Evolutionary conservation across 2,329 filamentous ascomycete species (phyloP).

Genomic region (Hymenoscyphus occultus): DNA sequence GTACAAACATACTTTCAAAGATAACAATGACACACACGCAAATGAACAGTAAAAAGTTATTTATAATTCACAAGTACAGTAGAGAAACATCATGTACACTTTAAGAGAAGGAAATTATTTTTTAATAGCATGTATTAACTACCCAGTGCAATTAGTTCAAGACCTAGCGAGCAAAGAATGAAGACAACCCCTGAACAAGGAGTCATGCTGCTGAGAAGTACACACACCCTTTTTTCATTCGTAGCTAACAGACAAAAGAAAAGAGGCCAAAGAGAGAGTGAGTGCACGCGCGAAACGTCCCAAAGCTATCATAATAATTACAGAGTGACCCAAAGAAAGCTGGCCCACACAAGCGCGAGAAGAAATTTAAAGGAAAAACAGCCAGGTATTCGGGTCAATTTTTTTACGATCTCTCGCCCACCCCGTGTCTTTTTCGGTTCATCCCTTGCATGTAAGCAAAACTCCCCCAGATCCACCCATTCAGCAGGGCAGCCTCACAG

Average conservation of each 20-base stretch:
- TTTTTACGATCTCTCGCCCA: constrained; percentile 27
- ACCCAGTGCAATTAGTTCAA: constrained; percentile 5
- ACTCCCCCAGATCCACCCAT: constrained; percentile 29
- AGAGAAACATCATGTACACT: background rate
- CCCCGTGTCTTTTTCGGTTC: constrained; percentile 22
- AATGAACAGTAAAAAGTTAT: no score
- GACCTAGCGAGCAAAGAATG: background rate
- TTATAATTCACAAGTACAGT: no score
- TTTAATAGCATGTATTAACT: constrained; percentile 4
- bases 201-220: constrained; percentile 8
- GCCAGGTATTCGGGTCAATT: constrained; percentile 22
- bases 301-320: constrained; percentile 36
- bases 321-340: constrained; percentile 31
- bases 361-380: constrained; percentile 20
- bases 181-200: background rate
- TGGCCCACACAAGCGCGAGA: constrained; percentile 15
- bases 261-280: constrained; percentile 29
- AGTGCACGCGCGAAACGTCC: constrained; percentile 27
- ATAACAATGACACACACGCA: no score
- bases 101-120: background rate
- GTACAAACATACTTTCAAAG: no score
- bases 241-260: constrained; percentile 28
- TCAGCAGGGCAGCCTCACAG: constrained; percentile 31
- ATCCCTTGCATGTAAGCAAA: constrained; percentile 24
- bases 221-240: constrained; percentile 31